Evolutionary conservation across 2,329 filamentous ascomycete species (phyloP), one percentile per base, ranked within the genome.

Genomic region (Albifimbria verrucaria): DNA sequence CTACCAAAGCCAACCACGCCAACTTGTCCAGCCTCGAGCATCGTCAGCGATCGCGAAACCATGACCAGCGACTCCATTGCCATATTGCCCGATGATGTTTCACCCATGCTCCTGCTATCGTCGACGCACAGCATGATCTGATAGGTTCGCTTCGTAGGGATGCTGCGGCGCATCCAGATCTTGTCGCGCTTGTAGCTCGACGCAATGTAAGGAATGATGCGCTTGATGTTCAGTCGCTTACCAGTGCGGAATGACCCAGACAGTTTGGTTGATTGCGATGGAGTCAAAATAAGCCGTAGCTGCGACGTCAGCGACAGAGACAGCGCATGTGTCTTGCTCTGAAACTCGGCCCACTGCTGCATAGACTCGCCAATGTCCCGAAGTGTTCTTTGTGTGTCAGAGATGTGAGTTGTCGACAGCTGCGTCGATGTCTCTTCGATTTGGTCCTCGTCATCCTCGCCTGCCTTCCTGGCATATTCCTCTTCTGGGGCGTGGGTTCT

Each of bases 181-280:
- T 99, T 99, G 82, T 99, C 94, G 55, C 94, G 90, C 79, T 97
- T 97, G 81, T 97, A 99, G 67, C 89, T 88, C 0, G 92, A 97
- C 1, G 95, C 94, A 62, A 99, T 97, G 75, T 99, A 99, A 0
- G 95, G 94, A 64, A 99, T 99, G 73, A 99, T 99, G 62, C 93
- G 91, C 74, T 97, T 97, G 77, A 99, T 96, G 73, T 97, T 99
- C 63, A 99, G 90, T 1, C 94, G 88, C 71, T 99, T 99, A 57
- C 94, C 94, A 0, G 94, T 99, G 61, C 94, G 90, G 81, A 96
- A 97, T 61, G 96, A 92, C 43, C 94, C 94, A 2, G 93, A 92
- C 57, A 99, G 89, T 67, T 97, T 99, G 36, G 94, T 97, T 1
- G 93, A 92, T 50, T 96, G 87, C 0, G 93, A 97, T 0, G 95